These are phyloP conservation scores for Edaphochlamys debaryana DNA, from an alignment of 139 green algal species.

Conservation along the genomic window DNA sequence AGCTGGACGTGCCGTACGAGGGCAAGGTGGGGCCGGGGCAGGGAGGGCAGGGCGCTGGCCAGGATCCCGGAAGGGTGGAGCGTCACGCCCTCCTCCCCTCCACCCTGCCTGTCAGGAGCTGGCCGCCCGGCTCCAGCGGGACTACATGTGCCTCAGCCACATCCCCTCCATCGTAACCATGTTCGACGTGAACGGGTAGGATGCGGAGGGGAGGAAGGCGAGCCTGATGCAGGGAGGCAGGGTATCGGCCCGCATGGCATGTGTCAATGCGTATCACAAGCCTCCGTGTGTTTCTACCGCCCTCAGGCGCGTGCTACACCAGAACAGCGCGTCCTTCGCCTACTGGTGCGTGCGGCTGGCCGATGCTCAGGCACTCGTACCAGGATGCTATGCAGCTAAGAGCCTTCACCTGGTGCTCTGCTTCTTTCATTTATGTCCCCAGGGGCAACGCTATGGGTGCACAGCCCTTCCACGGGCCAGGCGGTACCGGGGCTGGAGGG, in stretches of 20 bases:
- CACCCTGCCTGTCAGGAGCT: no score
- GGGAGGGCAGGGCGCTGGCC: no score
- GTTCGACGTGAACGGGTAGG: conserved; percentile 28
- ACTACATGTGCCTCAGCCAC: conserved; percentile 45
- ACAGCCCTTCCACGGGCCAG: no score
- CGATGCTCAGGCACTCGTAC: no score
- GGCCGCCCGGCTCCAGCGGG: conserved; percentile 40
- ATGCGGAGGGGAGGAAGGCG: neutral
- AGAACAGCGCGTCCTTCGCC: conserved; percentile 45
- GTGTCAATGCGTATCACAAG: neutral
- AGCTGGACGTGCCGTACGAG: no score
- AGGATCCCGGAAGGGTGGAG: conserved; percentile 40
- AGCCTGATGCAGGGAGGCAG: neutral
- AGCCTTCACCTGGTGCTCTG: neutral
- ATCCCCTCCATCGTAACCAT: conserved; percentile 53
- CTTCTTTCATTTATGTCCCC: neutral
- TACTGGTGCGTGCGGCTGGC: conserved; percentile 49
- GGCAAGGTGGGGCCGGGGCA: no score
- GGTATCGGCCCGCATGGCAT: neutral
- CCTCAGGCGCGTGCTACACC: conserved; percentile 39
- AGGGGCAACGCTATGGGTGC: neutral
- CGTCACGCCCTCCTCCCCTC: no score
- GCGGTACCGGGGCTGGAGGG: neutral
- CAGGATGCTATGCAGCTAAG: neutral
- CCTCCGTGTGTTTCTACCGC: no score